Percentiles rank a stretch among this genome's conserved stretches.
Conservation (phyloP, 257 asterid species). For the Voacanga thouarsii region DNA sequence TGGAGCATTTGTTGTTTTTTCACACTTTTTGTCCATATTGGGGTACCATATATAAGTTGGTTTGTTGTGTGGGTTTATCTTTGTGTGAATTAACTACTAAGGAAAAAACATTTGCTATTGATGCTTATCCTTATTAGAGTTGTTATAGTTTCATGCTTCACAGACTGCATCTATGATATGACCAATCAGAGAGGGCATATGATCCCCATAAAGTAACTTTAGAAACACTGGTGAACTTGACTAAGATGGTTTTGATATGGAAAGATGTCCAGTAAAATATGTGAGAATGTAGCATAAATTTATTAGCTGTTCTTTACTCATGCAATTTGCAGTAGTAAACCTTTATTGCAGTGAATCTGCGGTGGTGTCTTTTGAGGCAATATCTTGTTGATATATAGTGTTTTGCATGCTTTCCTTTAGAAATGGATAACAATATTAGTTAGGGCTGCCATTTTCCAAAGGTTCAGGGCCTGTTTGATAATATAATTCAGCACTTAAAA, state of each 20-base stretch:
- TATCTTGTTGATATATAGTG: background rate
- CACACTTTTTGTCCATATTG: background rate
- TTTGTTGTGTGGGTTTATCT: background rate
- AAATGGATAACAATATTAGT: background rate
- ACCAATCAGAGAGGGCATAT: background rate
- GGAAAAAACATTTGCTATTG: background rate
- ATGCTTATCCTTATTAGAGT: background rate
- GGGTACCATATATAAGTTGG: background rate
- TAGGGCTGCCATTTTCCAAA: background rate
- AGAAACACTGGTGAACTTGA: background rate
- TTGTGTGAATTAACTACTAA: background rate
- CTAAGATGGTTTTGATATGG: background rate
- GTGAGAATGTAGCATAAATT: background rate
- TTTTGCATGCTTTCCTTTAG: background rate
- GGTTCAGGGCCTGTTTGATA: too few species aligned
- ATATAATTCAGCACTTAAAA: too few species aligned
- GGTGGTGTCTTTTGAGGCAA: background rate
- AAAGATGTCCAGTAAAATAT: background rate
- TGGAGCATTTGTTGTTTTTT: background rate
- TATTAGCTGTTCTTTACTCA: background rate
- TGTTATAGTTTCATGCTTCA: background rate
- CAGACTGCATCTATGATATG: background rate
- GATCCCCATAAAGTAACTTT: background rate
- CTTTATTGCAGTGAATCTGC: background rate
- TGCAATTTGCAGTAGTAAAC: background rate